Evolutionary conservation across 495 filamentous ascomycete genomes (phyloP).

Genomic region (Annulohypoxylon moriforme): DNA sequence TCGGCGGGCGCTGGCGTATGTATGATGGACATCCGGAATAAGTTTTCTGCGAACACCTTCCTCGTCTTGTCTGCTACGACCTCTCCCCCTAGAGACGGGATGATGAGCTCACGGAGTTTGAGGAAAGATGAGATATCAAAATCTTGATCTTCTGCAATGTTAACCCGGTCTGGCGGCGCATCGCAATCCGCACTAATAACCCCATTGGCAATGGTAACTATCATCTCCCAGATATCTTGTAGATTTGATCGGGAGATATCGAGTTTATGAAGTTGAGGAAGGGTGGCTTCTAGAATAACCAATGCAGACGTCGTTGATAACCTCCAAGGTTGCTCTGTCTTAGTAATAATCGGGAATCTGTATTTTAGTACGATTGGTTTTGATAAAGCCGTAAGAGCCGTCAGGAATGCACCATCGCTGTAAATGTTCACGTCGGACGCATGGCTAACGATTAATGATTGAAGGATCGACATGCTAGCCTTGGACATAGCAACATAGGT

Average conservation of each 20-base stretch:
- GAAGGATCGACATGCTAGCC: conserved; percentile 74
- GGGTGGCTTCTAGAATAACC: conserved; percentile 72
- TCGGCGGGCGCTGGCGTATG: conserved; percentile 76
- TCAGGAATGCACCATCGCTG: conserved; percentile 67
- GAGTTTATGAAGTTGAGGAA: conserved; percentile 69
- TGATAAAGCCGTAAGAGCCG: conserved; percentile 70
- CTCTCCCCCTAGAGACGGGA: conserved; percentile 74
- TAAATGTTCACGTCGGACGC: conserved; percentile 74
- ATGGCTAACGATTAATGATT: conserved; percentile 71
- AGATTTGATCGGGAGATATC: conserved; percentile 60
- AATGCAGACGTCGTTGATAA: conserved; percentile 77
- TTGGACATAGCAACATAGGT: conserved; percentile 91
- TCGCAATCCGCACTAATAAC: conserved; percentile 69
- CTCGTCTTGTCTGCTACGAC: conserved; percentile 73
- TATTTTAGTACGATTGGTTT: conserved; percentile 81
- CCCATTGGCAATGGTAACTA: conserved; percentile 68
- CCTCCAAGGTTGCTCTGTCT: conserved; percentile 77
- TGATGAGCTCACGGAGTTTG: conserved; percentile 74
- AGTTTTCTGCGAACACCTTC: conserved; percentile 74
- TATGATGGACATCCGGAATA: conserved; percentile 88
- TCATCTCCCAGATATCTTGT: conserved; percentile 67
- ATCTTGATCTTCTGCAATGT: conserved; percentile 70
- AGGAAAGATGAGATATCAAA: conserved; percentile 84
- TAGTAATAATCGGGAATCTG: conserved; percentile 65
- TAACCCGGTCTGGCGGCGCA: conserved; percentile 52